Conservation (phyloP, 352 stramenopile species). For the Phytophthora foliorum region DNA sequence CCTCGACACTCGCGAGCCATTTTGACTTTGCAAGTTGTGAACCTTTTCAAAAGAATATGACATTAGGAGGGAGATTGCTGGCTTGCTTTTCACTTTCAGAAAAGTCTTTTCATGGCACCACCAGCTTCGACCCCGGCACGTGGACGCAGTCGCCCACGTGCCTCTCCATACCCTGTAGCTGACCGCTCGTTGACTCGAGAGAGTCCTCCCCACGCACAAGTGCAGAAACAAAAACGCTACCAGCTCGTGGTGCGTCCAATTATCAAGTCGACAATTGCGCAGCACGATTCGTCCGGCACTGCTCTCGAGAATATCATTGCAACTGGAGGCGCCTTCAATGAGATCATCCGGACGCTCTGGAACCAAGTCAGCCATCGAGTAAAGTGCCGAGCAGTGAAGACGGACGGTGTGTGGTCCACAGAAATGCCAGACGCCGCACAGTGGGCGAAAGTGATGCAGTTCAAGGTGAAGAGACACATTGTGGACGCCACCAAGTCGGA, state of each 20-base stretch:
- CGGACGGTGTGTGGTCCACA: slow-evolving; percentile 16
- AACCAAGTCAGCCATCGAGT: slow-evolving; percentile 1
- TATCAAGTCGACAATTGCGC: slow-evolving; percentile 23
- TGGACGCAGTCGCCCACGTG: too few relatives aligned
- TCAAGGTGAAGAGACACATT: slow-evolving; percentile 14
- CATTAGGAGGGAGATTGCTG: too few relatives aligned
- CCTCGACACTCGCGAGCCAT: slow-evolving; percentile 27
- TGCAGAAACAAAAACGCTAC: background rate
- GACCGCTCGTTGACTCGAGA: too few relatives aligned
- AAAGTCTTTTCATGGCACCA: too few relatives aligned
- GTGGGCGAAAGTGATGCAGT: slow-evolving; percentile 27
- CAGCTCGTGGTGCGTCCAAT: slow-evolving; percentile 15
- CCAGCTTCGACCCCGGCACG: too few relatives aligned
- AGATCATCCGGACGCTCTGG: slow-evolving; percentile 14
- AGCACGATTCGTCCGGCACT: slow-evolving; percentile 19
- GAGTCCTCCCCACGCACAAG: too few relatives aligned
- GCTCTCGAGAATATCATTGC: slow-evolving; percentile 4
- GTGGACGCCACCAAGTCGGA: slow-evolving; percentile 8
- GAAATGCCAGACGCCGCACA: background rate
- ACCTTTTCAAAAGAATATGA: too few relatives aligned
- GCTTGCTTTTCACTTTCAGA: too few relatives aligned
- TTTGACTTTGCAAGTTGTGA: background rate
- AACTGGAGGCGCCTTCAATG: slow-evolving; percentile 8
- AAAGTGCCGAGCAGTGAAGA: slow-evolving; percentile 11
- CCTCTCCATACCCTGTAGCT: too few relatives aligned